Conservation (phyloP, 495 filamentous ascomycete genomes). For the Margaritispora aquatica region DNA sequence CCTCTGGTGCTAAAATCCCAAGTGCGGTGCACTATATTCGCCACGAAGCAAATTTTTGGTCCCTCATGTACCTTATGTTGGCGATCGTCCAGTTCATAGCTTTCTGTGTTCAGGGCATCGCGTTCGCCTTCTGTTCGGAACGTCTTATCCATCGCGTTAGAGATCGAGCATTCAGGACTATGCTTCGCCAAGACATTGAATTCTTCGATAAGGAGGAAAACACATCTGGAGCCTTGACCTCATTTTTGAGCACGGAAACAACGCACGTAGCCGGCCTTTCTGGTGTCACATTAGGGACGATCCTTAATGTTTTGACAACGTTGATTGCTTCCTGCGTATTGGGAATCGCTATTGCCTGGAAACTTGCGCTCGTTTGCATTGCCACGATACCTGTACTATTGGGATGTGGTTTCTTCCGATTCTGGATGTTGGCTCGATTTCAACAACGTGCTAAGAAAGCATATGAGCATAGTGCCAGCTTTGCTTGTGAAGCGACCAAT, state of each 20-base stretch:
- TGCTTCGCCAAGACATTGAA: conserved; percentile 87
- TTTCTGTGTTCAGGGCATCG: conserved; percentile 60
- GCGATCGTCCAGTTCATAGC: conserved; percentile 69
- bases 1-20: conserved; percentile 31
- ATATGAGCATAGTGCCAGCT: conserved; percentile 70
- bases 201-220: conserved; percentile 88
- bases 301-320: conserved; percentile 70
- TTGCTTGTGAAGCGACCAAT: conserved; percentile 84
- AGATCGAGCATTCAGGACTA: conserved; percentile 72
- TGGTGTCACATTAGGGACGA: conserved; percentile 73
- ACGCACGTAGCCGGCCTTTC: conserved; percentile 79
- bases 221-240: conserved; percentile 70
- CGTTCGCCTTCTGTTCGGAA: conserved; percentile 82
- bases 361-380: conserved; percentile 79
- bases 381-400: conserved; percentile 73
- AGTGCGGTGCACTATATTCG: conserved; percentile 8
- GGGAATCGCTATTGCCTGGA: conserved; percentile 74
- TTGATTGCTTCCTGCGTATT: conserved; percentile 62
- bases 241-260: conserved; percentile 80
- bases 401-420: conserved; percentile 77
- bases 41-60: conserved; percentile 71
- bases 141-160: conserved; percentile 74
- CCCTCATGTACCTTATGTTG: conserved; percentile 91
- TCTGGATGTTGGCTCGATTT: conserved; percentile 74
- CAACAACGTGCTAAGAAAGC: conserved; percentile 63